Percentiles rank a stretch among this genome's conserved stretches.
These are phyloP conservation scores for Torulaspora gathmanii DNA, from an alignment of 805 yeast genomes.

Conservation along the genomic window DNA sequence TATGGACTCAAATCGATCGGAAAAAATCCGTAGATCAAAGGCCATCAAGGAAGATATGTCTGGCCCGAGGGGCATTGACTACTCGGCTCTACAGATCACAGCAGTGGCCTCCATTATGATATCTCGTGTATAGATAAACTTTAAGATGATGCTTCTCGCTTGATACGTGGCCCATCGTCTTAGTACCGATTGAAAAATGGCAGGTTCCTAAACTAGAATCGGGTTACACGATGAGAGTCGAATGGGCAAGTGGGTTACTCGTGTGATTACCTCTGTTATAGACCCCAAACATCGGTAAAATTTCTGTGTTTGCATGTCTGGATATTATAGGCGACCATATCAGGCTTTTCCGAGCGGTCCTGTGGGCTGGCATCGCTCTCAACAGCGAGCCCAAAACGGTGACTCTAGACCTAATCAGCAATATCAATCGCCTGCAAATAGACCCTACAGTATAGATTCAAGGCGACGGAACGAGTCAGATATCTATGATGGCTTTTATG, in stretches of 20 bases:
- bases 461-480: slow-evolving; percentile 7
- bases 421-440: slow-evolving; percentile 2
- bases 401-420: slow-evolving; percentile 1
- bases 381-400: slow-evolving; percentile 2
- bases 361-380: slow-evolving; percentile 12
- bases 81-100: no score
- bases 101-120: no score
- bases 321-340: slow-evolving; percentile 22
- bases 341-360: slow-evolving; percentile 17
- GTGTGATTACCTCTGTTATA: background rate
- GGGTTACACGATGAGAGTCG: background rate
- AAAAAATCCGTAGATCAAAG: no score
- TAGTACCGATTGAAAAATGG: background rate
- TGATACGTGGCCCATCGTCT: slow-evolving; percentile 1
- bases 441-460: background rate
- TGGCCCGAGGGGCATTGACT: no score
- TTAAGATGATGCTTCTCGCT: background rate
- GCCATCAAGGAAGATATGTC: no score
- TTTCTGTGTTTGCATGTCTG: slow-evolving; percentile 15
- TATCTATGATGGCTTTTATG: background rate
- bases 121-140: no score
- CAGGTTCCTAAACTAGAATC: background rate
- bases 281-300: background rate
- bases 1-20: no score
- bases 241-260: background rate